phyloP scores from a whole-genome alignment of 805 yeast genomes.

The Scheffersomyces ergatensis region DNA sequence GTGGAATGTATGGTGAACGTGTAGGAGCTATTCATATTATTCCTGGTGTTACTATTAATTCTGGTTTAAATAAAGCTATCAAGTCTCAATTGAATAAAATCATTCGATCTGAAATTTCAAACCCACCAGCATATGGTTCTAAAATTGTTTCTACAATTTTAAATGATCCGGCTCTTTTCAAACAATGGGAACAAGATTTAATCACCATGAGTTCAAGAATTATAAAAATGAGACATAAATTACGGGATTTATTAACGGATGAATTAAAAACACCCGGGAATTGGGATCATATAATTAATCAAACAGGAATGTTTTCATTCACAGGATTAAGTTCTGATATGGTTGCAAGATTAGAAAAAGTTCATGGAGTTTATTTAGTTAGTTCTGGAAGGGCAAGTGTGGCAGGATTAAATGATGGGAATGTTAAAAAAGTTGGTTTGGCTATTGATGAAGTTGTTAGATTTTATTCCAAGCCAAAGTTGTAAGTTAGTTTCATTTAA shows the following conservation, averaged over 20 bases:
- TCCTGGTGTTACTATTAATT: conserved; percentile 36
- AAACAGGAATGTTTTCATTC: conserved; percentile 96
- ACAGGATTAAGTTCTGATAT: conserved; percentile 81
- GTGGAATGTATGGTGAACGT: conserved; percentile 97
- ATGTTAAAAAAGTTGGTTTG: conserved; percentile 74
- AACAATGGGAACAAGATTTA: conserved; percentile 84
- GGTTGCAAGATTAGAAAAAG: conserved; percentile 70
- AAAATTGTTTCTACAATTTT: conserved; percentile 80
- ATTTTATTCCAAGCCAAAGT: conserved; percentile 21
- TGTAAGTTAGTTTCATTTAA: too few relatives aligned
- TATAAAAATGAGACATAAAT: conserved; percentile 67
- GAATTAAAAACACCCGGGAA: conserved; percentile 75
- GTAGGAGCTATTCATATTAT: conserved; percentile 88
- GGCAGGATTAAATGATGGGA: conserved; percentile 84
- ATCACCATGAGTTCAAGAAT: conserved; percentile 86
- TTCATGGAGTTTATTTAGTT: conserved; percentile 81
- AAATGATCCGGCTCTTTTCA: conserved; percentile 59
- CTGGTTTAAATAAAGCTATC: conserved; percentile 52
- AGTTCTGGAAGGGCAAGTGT: conserved; percentile 87
- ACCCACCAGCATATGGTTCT: conserved; percentile 95
- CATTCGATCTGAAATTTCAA: conserved; percentile 83
- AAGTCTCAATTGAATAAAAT: conserved; percentile 72
- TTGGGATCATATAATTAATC: conserved; percentile 89
- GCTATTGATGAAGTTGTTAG: conserved; percentile 78
- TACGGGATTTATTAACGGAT: conserved; percentile 57